Conservation (phyloP, 2,329 filamentous ascomycete genomes). For the Arthrinium phaeospermum region DNA sequence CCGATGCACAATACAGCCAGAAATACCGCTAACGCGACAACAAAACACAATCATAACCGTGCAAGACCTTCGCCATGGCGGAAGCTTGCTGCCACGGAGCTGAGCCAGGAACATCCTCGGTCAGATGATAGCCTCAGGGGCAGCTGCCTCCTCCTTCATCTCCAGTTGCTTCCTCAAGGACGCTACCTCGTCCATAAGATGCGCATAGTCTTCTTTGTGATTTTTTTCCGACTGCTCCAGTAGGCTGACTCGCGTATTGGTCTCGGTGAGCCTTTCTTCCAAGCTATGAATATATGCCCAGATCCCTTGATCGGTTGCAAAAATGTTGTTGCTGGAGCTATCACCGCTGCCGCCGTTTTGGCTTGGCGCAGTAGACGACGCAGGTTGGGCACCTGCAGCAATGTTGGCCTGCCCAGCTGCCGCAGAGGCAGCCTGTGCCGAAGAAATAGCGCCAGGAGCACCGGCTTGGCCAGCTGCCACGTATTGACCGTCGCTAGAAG, state of each 20-base stretch:
- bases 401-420: slow-evolving; percentile 30
- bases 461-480: slow-evolving; percentile 32
- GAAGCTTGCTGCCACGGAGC: neutral
- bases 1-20: slow-evolving; percentile 8
- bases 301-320: slow-evolving; percentile 67
- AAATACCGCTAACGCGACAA: slow-evolving; percentile 11
- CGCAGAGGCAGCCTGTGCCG: slow-evolving; percentile 33
- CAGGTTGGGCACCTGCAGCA: slow-evolving; percentile 20
- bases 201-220: slow-evolving; percentile 40
- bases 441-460: slow-evolving; percentile 27
- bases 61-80: neutral
- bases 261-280: slow-evolving; percentile 61
- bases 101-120: neutral
- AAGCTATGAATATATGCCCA: slow-evolving; percentile 76
- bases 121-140: slow-evolving; percentile 22
- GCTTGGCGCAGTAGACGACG: slow-evolving; percentile 54
- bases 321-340: slow-evolving; percentile 69
- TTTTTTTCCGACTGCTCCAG: slow-evolving; percentile 48
- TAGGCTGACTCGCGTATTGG: slow-evolving; percentile 50
- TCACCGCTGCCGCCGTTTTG: slow-evolving; percentile 62
- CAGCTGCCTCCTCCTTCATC: slow-evolving; percentile 28
- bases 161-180: slow-evolving; percentile 40
- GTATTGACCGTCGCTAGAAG: slow-evolving; percentile 38
- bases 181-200: slow-evolving; percentile 43
- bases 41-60: slow-evolving; percentile 9